These are phyloP conservation scores for Venustampulla echinocandica DNA, from an alignment of 495 filamentous ascomycete species.

Conservation along the genomic window DNA sequence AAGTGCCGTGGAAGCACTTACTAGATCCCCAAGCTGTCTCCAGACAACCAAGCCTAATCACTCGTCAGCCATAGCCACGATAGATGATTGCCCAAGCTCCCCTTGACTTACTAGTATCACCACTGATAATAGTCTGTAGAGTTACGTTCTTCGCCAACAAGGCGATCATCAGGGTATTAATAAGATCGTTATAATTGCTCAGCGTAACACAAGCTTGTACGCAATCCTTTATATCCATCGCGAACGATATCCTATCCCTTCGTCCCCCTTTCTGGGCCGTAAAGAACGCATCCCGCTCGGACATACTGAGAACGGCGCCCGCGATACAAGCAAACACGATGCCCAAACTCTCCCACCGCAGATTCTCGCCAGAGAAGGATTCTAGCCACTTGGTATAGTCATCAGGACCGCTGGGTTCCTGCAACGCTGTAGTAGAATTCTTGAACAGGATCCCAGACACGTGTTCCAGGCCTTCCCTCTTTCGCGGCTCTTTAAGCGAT, in stretches of 20 bases:
- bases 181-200: constrained; percentile 20
- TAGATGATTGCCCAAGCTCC: neutral
- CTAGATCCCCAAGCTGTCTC: constrained; percentile 21
- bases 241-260: constrained; percentile 11
- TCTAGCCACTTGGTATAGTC: constrained; percentile 18
- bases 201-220: constrained; percentile 19
- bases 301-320: constrained; percentile 7
- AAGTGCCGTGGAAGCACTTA: constrained; percentile 14
- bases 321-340: constrained; percentile 11
- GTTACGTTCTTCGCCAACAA: constrained; percentile 18
- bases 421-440: constrained; percentile 15
- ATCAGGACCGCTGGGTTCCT: constrained; percentile 14
- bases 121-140: constrained; percentile 19
- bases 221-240: constrained; percentile 21
- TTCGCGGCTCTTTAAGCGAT: constrained; percentile 10
- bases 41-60: constrained; percentile 17
- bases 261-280: constrained; percentile 12
- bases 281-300: constrained; percentile 22
- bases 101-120: constrained; percentile 21
- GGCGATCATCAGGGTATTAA: constrained; percentile 19
- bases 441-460: constrained; percentile 14
- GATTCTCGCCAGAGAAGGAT: constrained; percentile 14
- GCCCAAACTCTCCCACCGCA: constrained; percentile 23
- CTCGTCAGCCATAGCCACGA: neutral
- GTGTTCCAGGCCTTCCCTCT: constrained; percentile 9